Evolutionary conservation across 257 asterid genomes (phyloP).

Genomic region (Solanum appendiculatum): DNA sequence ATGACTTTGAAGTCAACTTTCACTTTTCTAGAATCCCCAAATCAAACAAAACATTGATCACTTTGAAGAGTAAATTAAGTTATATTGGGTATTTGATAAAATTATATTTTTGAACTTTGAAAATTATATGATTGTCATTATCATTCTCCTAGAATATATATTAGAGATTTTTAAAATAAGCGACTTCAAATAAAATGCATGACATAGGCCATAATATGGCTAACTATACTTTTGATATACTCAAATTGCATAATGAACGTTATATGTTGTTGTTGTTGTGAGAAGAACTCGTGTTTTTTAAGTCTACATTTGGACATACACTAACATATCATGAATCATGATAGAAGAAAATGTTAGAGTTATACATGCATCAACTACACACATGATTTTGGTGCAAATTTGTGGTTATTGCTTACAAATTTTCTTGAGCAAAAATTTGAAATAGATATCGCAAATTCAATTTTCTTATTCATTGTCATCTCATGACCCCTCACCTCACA

Average conservation of each 20-base stretch:
- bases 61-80: not conserved
- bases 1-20: not conserved
- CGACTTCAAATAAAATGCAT: not conserved
- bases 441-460: not conserved
- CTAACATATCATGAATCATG: not conserved
- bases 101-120: too few relatives aligned
- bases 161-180: not conserved
- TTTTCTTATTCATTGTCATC: not conserved
- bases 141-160: not conserved
- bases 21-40: not conserved
- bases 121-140: not conserved
- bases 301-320: not conserved
- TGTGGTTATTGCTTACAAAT: too few relatives aligned
- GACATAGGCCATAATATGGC: not conserved
- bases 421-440: too few relatives aligned
- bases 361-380: not conserved
- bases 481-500: not conserved
- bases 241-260: not conserved
- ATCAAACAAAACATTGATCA: not conserved
- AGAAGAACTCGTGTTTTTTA: not conserved
- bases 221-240: not conserved
- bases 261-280: not conserved
- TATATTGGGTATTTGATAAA: not conserved
- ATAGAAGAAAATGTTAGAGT: not conserved
- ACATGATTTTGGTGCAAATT: not conserved